Evolutionary conservation across 2,329 filamentous ascomycete genomes (phyloP).

Genomic region (Pseudogymnoascus sp.): DNA sequence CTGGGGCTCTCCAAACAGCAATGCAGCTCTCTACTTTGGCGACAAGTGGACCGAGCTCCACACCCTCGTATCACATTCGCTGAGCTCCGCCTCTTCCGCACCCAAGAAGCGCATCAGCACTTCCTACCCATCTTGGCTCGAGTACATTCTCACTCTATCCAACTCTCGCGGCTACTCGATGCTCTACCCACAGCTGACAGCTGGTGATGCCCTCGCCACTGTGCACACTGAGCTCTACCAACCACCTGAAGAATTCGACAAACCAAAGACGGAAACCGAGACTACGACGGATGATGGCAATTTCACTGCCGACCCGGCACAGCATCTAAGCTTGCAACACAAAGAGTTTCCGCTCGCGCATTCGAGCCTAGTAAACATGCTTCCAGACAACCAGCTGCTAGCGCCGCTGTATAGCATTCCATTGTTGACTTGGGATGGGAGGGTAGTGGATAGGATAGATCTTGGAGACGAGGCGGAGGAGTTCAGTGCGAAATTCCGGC

Average conservation of each 20-base stretch:
- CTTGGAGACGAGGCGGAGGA: constrained; percentile 38
- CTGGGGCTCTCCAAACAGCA: constrained; percentile 77
- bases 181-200: constrained; percentile 61
- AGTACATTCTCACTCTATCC: constrained; percentile 69
- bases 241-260: constrained; percentile 59
- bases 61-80: constrained; percentile 54
- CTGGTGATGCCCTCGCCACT: constrained; percentile 46
- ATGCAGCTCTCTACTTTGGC: constrained; percentile 75
- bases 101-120: constrained; percentile 56
- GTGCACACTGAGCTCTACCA: constrained; percentile 70
- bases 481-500: constrained; percentile 53
- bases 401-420: constrained; percentile 43
- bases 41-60: constrained; percentile 84
- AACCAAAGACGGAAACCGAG: constrained; percentile 17
- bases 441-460: constrained; percentile 31
- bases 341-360: constrained; percentile 34
- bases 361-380: constrained; percentile 42
- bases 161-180: constrained; percentile 69
- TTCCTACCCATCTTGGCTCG: constrained; percentile 66
- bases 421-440: constrained; percentile 57
- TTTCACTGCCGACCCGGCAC: constrained; percentile 22
- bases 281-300: constrained; percentile 12
- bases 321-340: constrained; percentile 21
- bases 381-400: constrained; percentile 37
- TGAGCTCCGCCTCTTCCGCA: constrained; percentile 28